These are phyloP conservation scores for Eucalyptus pauciflora DNA, from an alignment of 345 rosid genomes.

Conservation along the genomic window DNA sequence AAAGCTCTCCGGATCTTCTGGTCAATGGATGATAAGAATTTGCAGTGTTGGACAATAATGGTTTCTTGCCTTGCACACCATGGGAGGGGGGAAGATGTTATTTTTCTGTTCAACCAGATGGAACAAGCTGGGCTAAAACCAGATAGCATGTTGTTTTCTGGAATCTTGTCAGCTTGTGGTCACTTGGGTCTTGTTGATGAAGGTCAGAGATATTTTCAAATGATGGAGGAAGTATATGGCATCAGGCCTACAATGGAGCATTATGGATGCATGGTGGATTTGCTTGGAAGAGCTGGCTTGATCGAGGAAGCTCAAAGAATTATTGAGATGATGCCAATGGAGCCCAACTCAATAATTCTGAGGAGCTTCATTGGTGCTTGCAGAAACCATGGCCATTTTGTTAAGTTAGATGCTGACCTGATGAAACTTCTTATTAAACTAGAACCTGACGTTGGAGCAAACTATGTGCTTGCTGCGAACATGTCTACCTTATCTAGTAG, in stretches of 20 bases:
- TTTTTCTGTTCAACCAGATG: constrained; percentile 5
- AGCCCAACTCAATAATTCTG: constrained; percentile 8
- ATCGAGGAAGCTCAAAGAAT: constrained; percentile 8
- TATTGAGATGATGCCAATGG: constrained; percentile 12
- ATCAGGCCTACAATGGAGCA: constrained; percentile 14
- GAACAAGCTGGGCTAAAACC: constrained; percentile 3
- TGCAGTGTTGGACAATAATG: constrained; percentile 40
- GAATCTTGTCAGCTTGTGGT: constrained; percentile 15
- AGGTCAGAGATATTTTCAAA: constrained; percentile 2
- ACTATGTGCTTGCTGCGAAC: constrained; percentile 10
- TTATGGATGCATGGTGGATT: constrained; percentile 21
- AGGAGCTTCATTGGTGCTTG: constrained; percentile 17
- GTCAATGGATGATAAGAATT: constrained; percentile 14
- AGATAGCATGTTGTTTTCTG: constrained; percentile 7
- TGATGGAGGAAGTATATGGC: not conserved
- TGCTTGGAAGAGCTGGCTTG: constrained; percentile 24
- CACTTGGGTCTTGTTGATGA: constrained; percentile 13
- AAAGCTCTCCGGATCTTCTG: constrained; percentile 19
- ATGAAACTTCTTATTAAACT: not conserved
- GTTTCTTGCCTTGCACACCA: constrained; percentile 24
- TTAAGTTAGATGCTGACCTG: not conserved
- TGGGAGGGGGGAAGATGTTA: constrained; percentile 2
- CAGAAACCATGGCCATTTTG: constrained; percentile 3
- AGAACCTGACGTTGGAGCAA: constrained; percentile 8
- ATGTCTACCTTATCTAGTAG: constrained; percentile 6